Base-by-base conservation (phyloP, 257 asterid species). In the Solanum etuberosum region DNA sequence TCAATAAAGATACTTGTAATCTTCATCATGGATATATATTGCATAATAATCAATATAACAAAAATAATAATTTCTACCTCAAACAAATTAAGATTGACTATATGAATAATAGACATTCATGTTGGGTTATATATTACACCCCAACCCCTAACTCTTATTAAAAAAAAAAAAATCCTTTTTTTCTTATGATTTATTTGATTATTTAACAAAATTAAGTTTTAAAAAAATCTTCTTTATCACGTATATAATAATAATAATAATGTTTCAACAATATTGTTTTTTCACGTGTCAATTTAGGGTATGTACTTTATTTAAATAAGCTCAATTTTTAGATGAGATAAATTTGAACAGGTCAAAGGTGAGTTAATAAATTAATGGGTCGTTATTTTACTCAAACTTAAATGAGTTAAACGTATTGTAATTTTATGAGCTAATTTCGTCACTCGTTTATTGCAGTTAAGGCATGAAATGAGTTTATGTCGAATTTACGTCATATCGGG, bases 381-480 rank as follows among this genome's bases (percentile, higher is more conserved):
- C 23, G 9, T 51, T 16, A 51, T 16, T 51, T 46, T 16, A 1
- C 23, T 16, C 23, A 16, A 51, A 9, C 9, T 8, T 9, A 34
- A 3, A 34, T 3, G 7, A 9, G 8, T 34, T 34, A 9, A 2
- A 34, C 13, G 3, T 72, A 9, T 72, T 6, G 21, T 34, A 5
- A 34, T 72, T 72, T 72, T 2, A 34, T 72, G 80, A 72, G 46
- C 80, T 72, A 72, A 72, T 72, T 72, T 72, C 34, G 0, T 20
- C 29, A 34, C 2, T 4, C n/a, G 27, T 35, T 20, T 20, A 35
- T 27, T 87, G 90, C 98, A 96, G 98, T 87, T 96, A 90, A 87
- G 96, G 91, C 93, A 93, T 63, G 98, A 94, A 86, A 40, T 96
- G 88, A 90, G 96, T 68, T 81, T 96, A 88, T 96, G 98, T 78